Evolutionary conservation across 2,329 filamentous ascomycete species (phyloP).

Genomic region (Lachnum nothofagi): DNA sequence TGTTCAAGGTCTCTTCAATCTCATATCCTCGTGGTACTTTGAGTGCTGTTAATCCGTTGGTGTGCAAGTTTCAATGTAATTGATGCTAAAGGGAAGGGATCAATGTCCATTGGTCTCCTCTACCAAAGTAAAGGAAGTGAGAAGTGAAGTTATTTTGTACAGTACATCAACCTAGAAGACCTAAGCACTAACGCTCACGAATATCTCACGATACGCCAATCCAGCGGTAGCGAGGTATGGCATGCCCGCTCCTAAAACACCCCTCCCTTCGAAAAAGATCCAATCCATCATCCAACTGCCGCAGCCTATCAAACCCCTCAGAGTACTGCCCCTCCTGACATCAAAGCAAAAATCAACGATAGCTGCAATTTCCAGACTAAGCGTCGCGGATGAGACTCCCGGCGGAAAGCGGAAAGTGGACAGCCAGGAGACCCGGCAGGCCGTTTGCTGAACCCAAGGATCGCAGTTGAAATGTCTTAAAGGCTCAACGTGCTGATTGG

Average conservation of each 20-base stretch:
- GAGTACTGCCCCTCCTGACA: background rate
- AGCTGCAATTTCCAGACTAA: background rate
- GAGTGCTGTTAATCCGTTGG: too few relatives aligned
- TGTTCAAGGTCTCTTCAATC: too few relatives aligned
- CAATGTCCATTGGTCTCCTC: too few relatives aligned
- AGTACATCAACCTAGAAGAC: too few relatives aligned
- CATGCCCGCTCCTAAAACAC: background rate
- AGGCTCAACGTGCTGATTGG: background rate
- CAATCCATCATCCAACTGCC: slow-evolving; percentile 10
- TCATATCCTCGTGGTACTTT: too few relatives aligned
- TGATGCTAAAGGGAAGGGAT: too few relatives aligned
- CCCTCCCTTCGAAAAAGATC: slow-evolving; percentile 1
- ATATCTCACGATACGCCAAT: too few relatives aligned
- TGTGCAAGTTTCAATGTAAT: too few relatives aligned
- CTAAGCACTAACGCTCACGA: too few relatives aligned
- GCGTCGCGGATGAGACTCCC: slow-evolving; percentile 1
- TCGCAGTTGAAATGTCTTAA: background rate
- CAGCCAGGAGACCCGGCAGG: background rate
- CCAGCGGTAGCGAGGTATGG: background rate
- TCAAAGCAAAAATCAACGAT: background rate
- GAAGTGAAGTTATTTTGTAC: too few relatives aligned
- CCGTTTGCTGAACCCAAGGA: slow-evolving; percentile 1
- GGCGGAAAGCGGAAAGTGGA: background rate
- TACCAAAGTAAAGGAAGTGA: too few relatives aligned
- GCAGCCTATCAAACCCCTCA: slow-evolving; percentile 7